A percentile compares a stretch with the other conserved stretches of the same genome.
Conservation (phyloP, 176 grass and related monocot species). For the Raddia guianensis region DNA sequence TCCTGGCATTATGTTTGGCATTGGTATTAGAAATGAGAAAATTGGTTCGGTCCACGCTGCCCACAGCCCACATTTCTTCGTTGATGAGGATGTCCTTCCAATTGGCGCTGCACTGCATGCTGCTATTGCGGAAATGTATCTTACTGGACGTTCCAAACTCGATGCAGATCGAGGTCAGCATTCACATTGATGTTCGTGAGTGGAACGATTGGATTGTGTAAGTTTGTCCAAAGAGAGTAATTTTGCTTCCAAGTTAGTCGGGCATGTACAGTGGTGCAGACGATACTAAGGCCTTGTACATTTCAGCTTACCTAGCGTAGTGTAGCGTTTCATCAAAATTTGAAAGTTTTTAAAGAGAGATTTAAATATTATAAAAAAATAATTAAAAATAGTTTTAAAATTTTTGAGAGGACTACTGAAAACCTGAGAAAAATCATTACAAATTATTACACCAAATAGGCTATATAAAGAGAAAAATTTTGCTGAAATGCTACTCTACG, state of each 20-base stretch:
- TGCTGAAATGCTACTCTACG: too few relatives aligned
- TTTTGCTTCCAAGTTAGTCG: not conserved
- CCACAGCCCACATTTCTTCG: conserved; percentile 75
- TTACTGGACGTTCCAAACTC: conserved; percentile 33
- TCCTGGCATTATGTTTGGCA: conserved; percentile 70
- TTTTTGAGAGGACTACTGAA: too few relatives aligned
- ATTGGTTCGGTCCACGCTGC: conserved; percentile 52
- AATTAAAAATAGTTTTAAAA: too few relatives aligned
- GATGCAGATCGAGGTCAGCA: not conserved
- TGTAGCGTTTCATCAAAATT: too few relatives aligned
- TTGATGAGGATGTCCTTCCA: conserved; percentile 79
- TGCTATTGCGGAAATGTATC: conserved; percentile 64
- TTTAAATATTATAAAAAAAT: too few relatives aligned
- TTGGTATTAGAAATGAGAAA: conserved; percentile 72
- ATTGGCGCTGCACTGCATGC: conserved; percentile 66
- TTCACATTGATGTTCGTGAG: not conserved
- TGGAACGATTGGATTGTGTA: not conserved
- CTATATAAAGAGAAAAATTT: too few relatives aligned
- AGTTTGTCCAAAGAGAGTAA: not conserved
- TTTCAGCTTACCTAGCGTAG: too few relatives aligned
- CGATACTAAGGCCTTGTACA: too few relatives aligned
- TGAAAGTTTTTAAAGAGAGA: too few relatives aligned
- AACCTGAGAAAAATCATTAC: too few relatives aligned
- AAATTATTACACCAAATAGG: too few relatives aligned
- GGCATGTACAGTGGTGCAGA: too few relatives aligned